These are phyloP conservation scores for Rehmannia glutinosa DNA, from an alignment of 257 asterid genomes.

Conservation along the genomic window DNA sequence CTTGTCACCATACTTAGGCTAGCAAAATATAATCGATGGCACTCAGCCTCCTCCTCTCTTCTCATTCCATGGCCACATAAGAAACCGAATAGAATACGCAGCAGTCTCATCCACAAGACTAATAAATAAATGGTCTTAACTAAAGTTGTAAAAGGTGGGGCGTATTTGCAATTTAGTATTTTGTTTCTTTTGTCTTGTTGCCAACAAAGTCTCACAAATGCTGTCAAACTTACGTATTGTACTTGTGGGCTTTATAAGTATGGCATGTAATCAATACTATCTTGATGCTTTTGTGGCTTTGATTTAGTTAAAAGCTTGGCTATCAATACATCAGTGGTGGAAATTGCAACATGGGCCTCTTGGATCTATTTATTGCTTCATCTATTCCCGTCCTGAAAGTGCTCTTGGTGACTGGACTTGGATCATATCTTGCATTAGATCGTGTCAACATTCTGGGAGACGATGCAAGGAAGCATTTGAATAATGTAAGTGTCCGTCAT, in stretches of 20 bases:
- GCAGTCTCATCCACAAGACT: background rate
- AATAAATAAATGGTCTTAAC: background rate
- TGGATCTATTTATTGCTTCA: conserved; percentile 66
- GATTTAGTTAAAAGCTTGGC: background rate
- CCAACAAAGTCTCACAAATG: background rate
- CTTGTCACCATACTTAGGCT: no score
- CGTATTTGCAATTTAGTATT: background rate
- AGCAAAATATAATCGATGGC: no score
- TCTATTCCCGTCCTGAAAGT: conserved; percentile 77
- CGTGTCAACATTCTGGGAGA: conserved; percentile 50
- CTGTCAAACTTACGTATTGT: background rate
- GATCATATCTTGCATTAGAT: conserved; percentile 66
- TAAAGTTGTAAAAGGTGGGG: background rate
- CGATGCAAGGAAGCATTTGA: conserved; percentile 82
- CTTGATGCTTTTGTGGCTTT: background rate
- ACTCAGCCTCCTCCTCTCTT: no score
- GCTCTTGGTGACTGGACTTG: conserved; percentile 74
- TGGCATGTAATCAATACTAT: background rate
- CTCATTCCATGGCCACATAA: background rate
- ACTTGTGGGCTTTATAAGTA: background rate
- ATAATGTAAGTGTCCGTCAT: conserved; percentile 49
- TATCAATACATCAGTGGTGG: conserved; percentile 2
- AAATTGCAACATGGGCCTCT: conserved; percentile 46
- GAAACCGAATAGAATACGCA: background rate
- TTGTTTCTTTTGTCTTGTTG: background rate